Percentiles rank a stretch among this genome's conserved stretches.
These are phyloP conservation scores for Corchorus olitorius DNA, from an alignment of 345 rosid species.

Conservation along the genomic window DNA sequence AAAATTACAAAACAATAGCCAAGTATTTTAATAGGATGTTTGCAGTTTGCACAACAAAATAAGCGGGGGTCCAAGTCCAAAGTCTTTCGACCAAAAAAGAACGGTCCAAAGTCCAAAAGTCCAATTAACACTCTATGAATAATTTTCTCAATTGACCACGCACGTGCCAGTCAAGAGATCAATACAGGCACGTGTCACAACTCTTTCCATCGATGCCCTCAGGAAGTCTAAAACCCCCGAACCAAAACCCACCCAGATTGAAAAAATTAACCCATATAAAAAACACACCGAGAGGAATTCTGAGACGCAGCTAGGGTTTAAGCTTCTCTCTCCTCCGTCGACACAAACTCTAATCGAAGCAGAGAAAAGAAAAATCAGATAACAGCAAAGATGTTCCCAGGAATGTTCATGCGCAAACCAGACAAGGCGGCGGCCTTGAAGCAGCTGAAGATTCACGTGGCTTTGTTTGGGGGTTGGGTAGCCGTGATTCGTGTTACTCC, in stretches of 20 bases:
- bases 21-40: no score
- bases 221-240: neutral
- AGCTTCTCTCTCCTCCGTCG: neutral
- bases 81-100: no score
- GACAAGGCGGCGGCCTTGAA: slow-evolving; percentile 84
- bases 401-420: slow-evolving; percentile 78
- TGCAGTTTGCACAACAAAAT: no score
- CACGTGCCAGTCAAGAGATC: neutral
- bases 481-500: slow-evolving; percentile 67
- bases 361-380: slow-evolving; percentile 14
- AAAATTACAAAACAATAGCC: no score
- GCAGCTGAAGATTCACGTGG: slow-evolving; percentile 61
- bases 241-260: neutral
- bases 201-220: neutral
- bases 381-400: slow-evolving; percentile 66
- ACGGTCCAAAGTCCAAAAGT: no score
- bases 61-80: no score
- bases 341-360: neutral
- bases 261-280: neutral
- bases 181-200: neutral
- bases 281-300: neutral
- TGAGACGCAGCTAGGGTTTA: slow-evolving; percentile 8
- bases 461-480: slow-evolving; percentile 67
- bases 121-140: no score
- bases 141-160: neutral